phyloP scores from a whole-genome alignment of 768 basidiomycete species.

The Rossbeevera mucosa region DNA sequence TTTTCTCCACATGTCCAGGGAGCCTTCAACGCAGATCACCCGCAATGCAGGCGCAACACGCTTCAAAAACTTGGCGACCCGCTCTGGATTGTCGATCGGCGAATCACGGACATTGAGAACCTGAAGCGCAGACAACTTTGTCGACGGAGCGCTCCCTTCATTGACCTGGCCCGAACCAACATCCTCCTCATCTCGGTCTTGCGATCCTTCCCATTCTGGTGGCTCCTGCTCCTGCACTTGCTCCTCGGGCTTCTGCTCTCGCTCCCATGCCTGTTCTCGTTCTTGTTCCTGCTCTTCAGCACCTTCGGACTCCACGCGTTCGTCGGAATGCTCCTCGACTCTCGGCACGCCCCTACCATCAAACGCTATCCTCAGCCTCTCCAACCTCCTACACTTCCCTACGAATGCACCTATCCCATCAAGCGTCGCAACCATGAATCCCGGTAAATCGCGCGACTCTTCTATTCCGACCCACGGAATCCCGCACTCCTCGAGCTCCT shows the following conservation, averaged over 20 bases:
- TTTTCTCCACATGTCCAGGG: conserved; percentile 27
- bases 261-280: background rate
- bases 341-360: conserved; percentile 17
- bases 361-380: conserved; percentile 21
- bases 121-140: conserved; percentile 10
- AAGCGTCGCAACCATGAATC: conserved; percentile 16
- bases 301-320: background rate
- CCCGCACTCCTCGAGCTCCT: conserved; percentile 25
- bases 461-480: conserved; percentile 25
- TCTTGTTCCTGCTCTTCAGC: background rate
- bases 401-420: conserved; percentile 20
- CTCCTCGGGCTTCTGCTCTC: background rate
- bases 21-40: conserved; percentile 23
- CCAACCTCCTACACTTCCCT: conserved; percentile 15
- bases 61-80: conserved; percentile 25
- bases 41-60: conserved; percentile 22
- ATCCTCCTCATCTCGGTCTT: background rate
- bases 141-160: background rate
- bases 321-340: background rate
- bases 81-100: conserved; percentile 20
- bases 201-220: background rate
- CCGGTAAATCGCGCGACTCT: conserved; percentile 9
- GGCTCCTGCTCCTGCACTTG: background rate
- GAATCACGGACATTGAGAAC: conserved; percentile 29
- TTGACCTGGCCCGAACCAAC: background rate